A percentile compares a stretch with the other conserved stretches of the same genome.
phyloP scores from a whole-genome alignment of 1,139 yeast genomes.

The Geotrichum macrosporum region DNA sequence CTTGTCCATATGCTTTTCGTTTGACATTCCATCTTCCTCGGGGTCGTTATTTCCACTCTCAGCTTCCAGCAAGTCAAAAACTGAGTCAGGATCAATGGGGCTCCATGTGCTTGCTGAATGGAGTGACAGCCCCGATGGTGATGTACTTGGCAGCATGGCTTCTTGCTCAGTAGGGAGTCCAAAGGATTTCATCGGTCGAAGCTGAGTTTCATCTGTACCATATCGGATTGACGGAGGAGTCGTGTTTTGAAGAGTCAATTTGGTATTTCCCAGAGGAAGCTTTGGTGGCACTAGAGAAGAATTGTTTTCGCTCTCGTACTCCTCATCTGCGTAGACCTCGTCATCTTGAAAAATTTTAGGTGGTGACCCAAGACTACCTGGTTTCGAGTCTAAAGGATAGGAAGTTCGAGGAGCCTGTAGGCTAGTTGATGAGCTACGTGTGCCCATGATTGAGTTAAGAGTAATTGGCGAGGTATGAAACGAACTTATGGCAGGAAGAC shows the following conservation, averaged over 20 bases:
- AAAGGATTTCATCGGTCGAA: not conserved
- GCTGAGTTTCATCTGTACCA: not conserved
- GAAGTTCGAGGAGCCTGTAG: not conserved
- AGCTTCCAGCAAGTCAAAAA: conserved; percentile 37
- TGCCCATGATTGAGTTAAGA: not conserved
- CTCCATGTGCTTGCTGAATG: conserved; percentile 27
- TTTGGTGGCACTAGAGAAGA: not conserved
- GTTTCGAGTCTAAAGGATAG: not conserved
- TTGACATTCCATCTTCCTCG: conserved; percentile 25
- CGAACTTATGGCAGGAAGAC: not conserved
- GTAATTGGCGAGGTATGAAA: not conserved
- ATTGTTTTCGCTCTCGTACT: not conserved
- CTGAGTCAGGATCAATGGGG: conserved; percentile 32
- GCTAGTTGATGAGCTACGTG: not conserved
- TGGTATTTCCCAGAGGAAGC: conserved; percentile 11
- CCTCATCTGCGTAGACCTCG: not conserved
- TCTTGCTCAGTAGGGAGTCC: not conserved
- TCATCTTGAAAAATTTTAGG: not conserved
- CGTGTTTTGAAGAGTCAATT: conserved; percentile 9
- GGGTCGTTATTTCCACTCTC: not conserved
- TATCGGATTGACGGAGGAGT: conserved; percentile 10
- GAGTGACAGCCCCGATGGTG: conserved; percentile 1
- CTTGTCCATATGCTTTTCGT: conserved; percentile 52
- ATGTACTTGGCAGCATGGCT: not conserved
- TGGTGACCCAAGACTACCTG: not conserved